Conservation (phyloP, 805 yeast species). For the Candida germanica region DNA sequence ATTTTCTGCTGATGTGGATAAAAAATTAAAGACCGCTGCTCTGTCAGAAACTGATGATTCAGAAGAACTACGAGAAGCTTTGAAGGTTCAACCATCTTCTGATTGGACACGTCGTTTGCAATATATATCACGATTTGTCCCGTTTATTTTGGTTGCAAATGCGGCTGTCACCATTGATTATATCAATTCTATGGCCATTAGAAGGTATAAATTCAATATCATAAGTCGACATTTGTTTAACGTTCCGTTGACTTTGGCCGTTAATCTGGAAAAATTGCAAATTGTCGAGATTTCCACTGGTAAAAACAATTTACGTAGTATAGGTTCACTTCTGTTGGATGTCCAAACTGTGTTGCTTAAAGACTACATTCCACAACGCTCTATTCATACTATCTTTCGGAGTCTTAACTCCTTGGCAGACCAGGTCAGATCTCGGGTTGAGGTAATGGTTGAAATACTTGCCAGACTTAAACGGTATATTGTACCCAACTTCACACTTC, state of each 20-base stretch:
- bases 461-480: conserved; percentile 16
- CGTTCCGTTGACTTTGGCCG: conserved; percentile 1
- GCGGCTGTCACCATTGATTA: conserved; percentile 15
- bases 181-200: conserved; percentile 10
- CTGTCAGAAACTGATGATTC: conserved; percentile 17
- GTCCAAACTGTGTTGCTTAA: conserved; percentile 16
- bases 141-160: conserved; percentile 16
- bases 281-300: neutral
- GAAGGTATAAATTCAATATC: conserved; percentile 12
- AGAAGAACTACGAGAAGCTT: conserved; percentile 18
- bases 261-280: conserved; percentile 1
- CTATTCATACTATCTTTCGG: conserved; percentile 28
- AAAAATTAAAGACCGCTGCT: conserved; percentile 3
- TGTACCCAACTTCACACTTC: conserved; percentile 13
- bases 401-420: conserved; percentile 31
- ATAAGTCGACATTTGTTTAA: conserved; percentile 9
- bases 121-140: conserved; percentile 24
- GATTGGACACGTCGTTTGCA: conserved; percentile 28
- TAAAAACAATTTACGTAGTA: neutral
- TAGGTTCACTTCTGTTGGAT: conserved; percentile 20
- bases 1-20: conserved; percentile 6
- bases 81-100: conserved; percentile 34
- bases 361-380: conserved; percentile 23
- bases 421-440: conserved; percentile 20
- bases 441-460: conserved; percentile 20